Percentiles rank a stretch among this genome's conserved stretches.
Conservation (phyloP, 345 rosid genomes). For the Populus nigra region DNA sequence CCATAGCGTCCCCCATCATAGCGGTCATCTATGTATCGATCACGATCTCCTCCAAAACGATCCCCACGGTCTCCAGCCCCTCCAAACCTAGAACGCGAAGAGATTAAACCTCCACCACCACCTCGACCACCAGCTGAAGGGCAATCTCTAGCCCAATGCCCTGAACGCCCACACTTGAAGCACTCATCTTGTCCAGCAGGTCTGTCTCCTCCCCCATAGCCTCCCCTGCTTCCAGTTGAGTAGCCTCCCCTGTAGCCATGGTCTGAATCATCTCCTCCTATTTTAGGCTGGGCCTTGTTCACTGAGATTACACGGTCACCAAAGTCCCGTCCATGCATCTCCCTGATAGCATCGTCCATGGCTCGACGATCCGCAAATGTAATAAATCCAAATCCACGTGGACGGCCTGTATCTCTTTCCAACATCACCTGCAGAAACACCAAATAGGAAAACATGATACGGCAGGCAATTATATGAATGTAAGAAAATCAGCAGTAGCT, state of each 20-base stretch:
- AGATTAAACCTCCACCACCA: constrained; percentile 57
- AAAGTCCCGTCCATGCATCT: constrained; percentile 92
- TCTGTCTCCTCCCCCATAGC: constrained; percentile 68
- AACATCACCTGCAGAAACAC: constrained; percentile 72
- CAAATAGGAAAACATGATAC: constrained; percentile 18
- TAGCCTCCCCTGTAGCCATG: constrained; percentile 82
- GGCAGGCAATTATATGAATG: constrained; percentile 20
- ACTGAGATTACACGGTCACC: constrained; percentile 90
- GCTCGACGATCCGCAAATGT: constrained; percentile 88
- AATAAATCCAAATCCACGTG: constrained; percentile 96
- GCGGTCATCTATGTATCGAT: constrained; percentile 84
- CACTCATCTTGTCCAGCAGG: constrained; percentile 83
- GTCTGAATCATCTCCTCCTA: constrained; percentile 72
- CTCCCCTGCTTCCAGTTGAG: constrained; percentile 64
- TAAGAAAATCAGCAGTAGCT: constrained; percentile 19
- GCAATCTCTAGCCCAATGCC: constrained; percentile 99
- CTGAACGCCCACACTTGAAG: constrained; percentile 88
- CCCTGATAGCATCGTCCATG: constrained; percentile 94
- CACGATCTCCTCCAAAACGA: constrained; percentile 77
- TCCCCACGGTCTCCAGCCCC: constrained; percentile 69
- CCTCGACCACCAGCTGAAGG: constrained; percentile 86
- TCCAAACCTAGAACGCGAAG: constrained; percentile 77
- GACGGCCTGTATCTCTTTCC: constrained; percentile 94
- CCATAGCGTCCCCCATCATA: constrained; percentile 84
- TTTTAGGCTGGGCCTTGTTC: constrained; percentile 92